Conservation (phyloP, 169 alveolate genomes). For the Ichthyophthirius multifiliis region DNA sequence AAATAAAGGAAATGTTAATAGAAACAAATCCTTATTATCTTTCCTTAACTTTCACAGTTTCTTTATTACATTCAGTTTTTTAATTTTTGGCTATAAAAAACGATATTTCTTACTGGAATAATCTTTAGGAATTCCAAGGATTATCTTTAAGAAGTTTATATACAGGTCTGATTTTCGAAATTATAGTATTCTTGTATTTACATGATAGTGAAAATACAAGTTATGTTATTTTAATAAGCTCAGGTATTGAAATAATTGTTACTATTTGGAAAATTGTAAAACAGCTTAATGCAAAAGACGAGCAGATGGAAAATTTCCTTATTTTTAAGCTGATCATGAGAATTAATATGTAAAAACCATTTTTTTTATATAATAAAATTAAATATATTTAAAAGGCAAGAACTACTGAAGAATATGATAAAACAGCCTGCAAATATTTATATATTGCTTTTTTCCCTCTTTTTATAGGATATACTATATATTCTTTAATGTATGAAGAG, state of each 20-base stretch:
- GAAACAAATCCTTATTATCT: constrained; percentile 63
- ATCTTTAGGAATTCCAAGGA: constrained; percentile 94
- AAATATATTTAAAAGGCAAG: constrained; percentile 23
- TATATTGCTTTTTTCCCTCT: constrained; percentile 34
- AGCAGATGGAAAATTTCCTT: constrained; percentile 77
- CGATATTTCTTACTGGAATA: constrained; percentile 94
- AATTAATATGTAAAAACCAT: neutral
- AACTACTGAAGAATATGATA: constrained; percentile 52
- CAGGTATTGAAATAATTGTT: constrained; percentile 84
- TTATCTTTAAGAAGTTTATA: constrained; percentile 91
- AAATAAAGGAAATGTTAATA: constrained; percentile 59
- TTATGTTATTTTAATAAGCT: constrained; percentile 88
- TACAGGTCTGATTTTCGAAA: constrained; percentile 83
- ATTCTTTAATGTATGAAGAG: constrained; percentile 87
- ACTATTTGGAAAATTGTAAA: constrained; percentile 94
- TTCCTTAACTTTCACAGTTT: constrained; percentile 52
- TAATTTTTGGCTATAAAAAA: constrained; percentile 66
- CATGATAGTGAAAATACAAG: constrained; percentile 93
- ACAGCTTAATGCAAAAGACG: constrained; percentile 84
- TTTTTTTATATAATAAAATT: constrained; percentile 21
- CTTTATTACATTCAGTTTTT: constrained; percentile 61
- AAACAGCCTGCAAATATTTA: neutral
- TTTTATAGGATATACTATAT: constrained; percentile 87
- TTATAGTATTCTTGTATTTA: constrained; percentile 91
- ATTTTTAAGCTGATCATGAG: constrained; percentile 33